A percentile compares a stretch with the other conserved stretches of the same genome.
Evolutionary conservation across 768 basidiomycete genomes (phyloP).

Genomic region (Dendrothele bispora): DNA sequence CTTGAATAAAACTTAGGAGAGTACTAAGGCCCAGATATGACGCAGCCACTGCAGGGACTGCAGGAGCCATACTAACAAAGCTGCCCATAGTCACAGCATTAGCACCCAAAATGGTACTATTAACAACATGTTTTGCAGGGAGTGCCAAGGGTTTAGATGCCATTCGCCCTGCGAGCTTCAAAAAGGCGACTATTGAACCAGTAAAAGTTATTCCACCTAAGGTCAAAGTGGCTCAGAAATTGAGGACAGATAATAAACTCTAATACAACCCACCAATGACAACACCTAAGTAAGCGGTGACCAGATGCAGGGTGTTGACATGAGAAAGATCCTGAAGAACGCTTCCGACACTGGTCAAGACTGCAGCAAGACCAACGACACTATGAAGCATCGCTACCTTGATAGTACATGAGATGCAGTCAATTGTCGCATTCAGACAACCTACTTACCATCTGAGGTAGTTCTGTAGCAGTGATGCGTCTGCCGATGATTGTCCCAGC

Average conservation of each 20-base stretch:
- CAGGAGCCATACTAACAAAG: slow-evolving; percentile 69
- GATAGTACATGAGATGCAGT: neutral
- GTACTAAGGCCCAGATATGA: slow-evolving; percentile 76
- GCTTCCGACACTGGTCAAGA: slow-evolving; percentile 81
- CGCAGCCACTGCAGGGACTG: slow-evolving; percentile 74
- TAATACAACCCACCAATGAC: slow-evolving; percentile 61
- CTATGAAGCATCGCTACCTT: slow-evolving; percentile 77
- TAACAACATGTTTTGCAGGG: slow-evolving; percentile 78
- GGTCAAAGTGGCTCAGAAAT: slow-evolving; percentile 10
- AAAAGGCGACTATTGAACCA: slow-evolving; percentile 85
- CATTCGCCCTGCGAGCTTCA: slow-evolving; percentile 85
- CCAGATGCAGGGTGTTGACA: slow-evolving; percentile 69
- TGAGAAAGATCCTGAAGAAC: slow-evolving; percentile 73
- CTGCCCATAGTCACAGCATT: slow-evolving; percentile 76
- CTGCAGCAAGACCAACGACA: slow-evolving; percentile 88
- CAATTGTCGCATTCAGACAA: neutral
- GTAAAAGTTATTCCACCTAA: slow-evolving; percentile 84
- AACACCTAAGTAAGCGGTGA: slow-evolving; percentile 84
- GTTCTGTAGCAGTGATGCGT: slow-evolving; percentile 83
- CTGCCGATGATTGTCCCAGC: slow-evolving; percentile 75
- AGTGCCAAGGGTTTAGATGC: slow-evolving; percentile 69
- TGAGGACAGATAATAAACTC: neutral
- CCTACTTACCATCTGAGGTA: slow-evolving; percentile 74
- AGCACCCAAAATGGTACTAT: slow-evolving; percentile 65
- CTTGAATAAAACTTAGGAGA: slow-evolving; percentile 79